Evolutionary conservation across 208 protist species (phyloP), one percentile per base, ranked within the genome.

Genomic region (Tritrichomonas foetus): DNA sequence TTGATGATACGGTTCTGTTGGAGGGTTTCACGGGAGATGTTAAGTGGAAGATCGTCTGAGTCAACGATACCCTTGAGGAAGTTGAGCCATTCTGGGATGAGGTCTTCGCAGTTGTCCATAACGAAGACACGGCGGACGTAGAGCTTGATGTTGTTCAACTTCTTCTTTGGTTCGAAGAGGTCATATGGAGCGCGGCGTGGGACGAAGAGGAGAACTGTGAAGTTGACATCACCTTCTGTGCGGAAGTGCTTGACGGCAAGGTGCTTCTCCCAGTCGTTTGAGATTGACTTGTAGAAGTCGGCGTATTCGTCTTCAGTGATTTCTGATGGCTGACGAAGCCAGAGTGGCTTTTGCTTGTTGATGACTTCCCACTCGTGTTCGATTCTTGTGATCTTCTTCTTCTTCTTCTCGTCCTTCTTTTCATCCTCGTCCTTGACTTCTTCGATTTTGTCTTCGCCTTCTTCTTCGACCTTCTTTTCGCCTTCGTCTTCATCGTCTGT

Each of bases 331-430:
- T 98, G 97, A 93, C 98, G 96, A 57, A 97, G 98, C 99, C 98
- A 99, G 94, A 99, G 96, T 94, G 98, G 98, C 96, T 99, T 99
- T 95, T 97, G 97, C 96, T 98, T 99, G 98, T 99, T 99, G 93
- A 99, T 94, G 57, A 97, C 94, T 95, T 99, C 98, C 94, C 97
- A 98, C 95, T 99, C 98, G 33, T 96, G 92, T 44, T 92, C 55
- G 57, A 69, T n/a, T 44, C 96, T 95, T 5, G 93, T 93, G 64
- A 95, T 44, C n/a, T 94, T 95, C 64, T 96, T 94, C 95, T 96
- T 97, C 14, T 96, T 95, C 47, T 96, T 95, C 55, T 93, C 74
- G 66, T 36, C n/a, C 22, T 78, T 44, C 69, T 78, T 78, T 3
- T 13, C 33, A 3, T 94, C 93, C 8, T 94, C 80, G 36, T 96